phyloP scores from a whole-genome alignment of 768 basidiomycete species.

The Phylloporus scabripes region DNA sequence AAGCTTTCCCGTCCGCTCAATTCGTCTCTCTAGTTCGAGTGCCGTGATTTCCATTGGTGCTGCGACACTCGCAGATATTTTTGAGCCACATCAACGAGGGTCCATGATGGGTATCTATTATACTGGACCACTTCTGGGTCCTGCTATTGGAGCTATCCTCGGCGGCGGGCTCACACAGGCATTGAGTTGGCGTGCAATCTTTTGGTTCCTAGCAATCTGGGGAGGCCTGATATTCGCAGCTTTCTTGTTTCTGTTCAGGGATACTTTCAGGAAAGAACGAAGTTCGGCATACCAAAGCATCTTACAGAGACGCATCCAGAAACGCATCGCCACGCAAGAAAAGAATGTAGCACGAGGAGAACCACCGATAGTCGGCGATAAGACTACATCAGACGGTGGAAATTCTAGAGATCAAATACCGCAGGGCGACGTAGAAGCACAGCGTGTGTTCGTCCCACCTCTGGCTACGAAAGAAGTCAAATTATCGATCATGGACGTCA shows the following conservation, averaged over 20 bases:
- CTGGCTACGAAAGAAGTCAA: slow-evolving; percentile 32
- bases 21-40: slow-evolving; percentile 41
- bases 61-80: slow-evolving; percentile 76
- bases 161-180: slow-evolving; percentile 65
- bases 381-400: not conserved
- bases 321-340: slow-evolving; percentile 13
- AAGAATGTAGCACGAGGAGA: slow-evolving; percentile 8
- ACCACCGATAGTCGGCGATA: slow-evolving; percentile 5
- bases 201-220: slow-evolving; percentile 77
- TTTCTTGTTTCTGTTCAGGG: slow-evolving; percentile 70
- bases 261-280: slow-evolving; percentile 81
- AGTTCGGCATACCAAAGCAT: slow-evolving; percentile 75
- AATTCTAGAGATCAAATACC: not conserved
- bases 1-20: not conserved
- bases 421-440: slow-evolving; percentile 23
- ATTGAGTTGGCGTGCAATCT: slow-evolving; percentile 75
- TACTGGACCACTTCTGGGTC: slow-evolving; percentile 72
- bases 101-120: slow-evolving; percentile 81
- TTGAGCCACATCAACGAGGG: slow-evolving; percentile 69
- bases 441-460: slow-evolving; percentile 7
- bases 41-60: slow-evolving; percentile 66
- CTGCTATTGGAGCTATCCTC: slow-evolving; percentile 60
- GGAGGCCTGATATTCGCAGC: slow-evolving; percentile 48
- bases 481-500: slow-evolving; percentile 63
- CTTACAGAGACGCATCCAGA: slow-evolving; percentile 34